Conservation (phyloP, 176 grass and related monocot species). For the Metroxylon sagu region DNA sequence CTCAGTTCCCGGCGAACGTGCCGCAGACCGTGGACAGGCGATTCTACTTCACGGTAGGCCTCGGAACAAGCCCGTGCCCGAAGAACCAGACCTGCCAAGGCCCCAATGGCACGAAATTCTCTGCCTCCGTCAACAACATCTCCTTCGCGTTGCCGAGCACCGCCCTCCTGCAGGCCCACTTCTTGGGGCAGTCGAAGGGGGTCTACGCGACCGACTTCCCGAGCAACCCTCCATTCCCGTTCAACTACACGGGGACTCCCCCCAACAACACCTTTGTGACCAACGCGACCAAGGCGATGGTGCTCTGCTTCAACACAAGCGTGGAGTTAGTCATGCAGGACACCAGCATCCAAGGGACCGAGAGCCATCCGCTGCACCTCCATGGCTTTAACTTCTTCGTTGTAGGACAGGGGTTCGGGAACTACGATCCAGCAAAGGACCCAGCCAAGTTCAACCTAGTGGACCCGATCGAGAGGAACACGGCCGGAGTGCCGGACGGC, state of each 20-base stretch:
- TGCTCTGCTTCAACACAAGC: conserved; percentile 48
- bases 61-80: conserved; percentile 54
- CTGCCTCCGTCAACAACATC: conserved; percentile 60
- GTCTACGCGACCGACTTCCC: conserved; percentile 70
- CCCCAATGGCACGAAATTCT: conserved; percentile 52
- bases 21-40: conserved; percentile 32
- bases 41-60: conserved; percentile 79
- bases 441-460: conserved; percentile 38
- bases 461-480: conserved; percentile 66
- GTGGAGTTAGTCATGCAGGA: conserved; percentile 74
- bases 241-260: conserved; percentile 77
- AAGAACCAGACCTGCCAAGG: conserved; percentile 57
- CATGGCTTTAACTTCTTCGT: conserved; percentile 69
- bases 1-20: conserved; percentile 36
- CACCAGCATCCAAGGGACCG: conserved; percentile 53
- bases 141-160: conserved; percentile 55
- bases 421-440: conserved; percentile 38
- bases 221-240: conserved; percentile 21
- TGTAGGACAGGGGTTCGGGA: conserved; percentile 45
- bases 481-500: conserved; percentile 41
- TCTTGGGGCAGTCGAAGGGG: conserved; percentile 7
- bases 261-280: conserved; percentile 69
- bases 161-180: conserved; percentile 56
- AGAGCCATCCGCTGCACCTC: conserved; percentile 75
- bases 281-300: conserved; percentile 55